Percentiles rank a stretch among this genome's conserved stretches.
Evolutionary conservation across 257 asterid species (phyloP).

Genomic region (Anisodus acutangulus): DNA sequence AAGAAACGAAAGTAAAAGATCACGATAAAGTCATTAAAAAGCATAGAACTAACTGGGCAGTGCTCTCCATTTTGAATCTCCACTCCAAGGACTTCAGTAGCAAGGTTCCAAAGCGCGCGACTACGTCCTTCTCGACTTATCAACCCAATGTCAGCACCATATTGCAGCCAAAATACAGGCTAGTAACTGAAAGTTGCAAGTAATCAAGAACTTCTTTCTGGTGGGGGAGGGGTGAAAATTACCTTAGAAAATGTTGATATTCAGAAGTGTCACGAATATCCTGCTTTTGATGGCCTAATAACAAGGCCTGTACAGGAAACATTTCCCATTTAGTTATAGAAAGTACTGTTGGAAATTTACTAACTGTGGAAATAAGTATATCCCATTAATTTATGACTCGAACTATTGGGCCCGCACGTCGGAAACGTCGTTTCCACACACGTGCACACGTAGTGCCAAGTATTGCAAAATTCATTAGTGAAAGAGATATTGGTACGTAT

Average conservation of each 20-base stretch:
- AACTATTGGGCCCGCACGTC: too few relatives aligned
- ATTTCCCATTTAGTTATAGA: not conserved
- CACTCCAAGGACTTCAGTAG: conserved; percentile 67
- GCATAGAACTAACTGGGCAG: conserved; percentile 71
- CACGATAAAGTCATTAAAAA: conserved; percentile 24
- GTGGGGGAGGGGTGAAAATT: conserved; percentile 6
- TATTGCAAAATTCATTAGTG: too few relatives aligned
- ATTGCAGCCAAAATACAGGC: too few relatives aligned
- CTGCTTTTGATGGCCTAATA: conserved; percentile 88
- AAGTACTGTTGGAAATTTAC: too few relatives aligned
- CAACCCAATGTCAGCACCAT: conserved; percentile 18
- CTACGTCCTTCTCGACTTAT: conserved; percentile 85
- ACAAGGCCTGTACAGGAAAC: conserved; percentile 66
- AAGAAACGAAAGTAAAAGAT: not conserved
- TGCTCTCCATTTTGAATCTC: conserved; percentile 94
- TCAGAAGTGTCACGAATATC: conserved; percentile 91
- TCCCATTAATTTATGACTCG: too few relatives aligned
- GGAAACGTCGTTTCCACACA: too few relatives aligned
- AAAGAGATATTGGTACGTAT: too few relatives aligned
- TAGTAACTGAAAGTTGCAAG: too few relatives aligned
- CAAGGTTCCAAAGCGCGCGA: conserved; percentile 80
- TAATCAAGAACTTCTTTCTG: too few relatives aligned
- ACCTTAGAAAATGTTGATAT: conserved; percentile 73
- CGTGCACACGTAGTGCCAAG: too few relatives aligned
- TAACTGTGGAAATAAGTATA: too few relatives aligned